Conservation (phyloP, 805 yeast genomes). For the Cyberlindnera euphorbiae region DNA sequence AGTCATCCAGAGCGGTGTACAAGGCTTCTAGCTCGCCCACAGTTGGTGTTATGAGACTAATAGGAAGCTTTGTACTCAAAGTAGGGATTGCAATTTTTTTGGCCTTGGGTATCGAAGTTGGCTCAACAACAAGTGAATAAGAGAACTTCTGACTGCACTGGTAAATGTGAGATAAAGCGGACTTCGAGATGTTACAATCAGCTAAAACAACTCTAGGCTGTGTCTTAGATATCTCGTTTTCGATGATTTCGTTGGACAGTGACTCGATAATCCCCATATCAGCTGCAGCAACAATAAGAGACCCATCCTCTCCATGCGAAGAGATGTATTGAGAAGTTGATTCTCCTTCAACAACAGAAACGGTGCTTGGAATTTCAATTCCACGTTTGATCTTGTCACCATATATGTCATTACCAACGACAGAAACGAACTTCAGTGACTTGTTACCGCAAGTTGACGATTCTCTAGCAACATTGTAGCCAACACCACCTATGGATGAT, state of each 20-base stretch:
- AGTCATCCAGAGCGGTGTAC: slow-evolving; percentile 42
- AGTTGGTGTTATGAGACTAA: slow-evolving; percentile 55
- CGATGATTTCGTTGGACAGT: slow-evolving; percentile 39
- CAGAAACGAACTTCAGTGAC: slow-evolving; percentile 45
- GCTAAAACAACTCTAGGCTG: slow-evolving; percentile 49
- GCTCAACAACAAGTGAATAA: slow-evolving; percentile 55
- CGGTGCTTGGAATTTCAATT: slow-evolving; percentile 28
- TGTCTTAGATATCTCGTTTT: slow-evolving; percentile 33
- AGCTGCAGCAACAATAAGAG: slow-evolving; percentile 69
- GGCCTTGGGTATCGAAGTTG: slow-evolving; percentile 71
- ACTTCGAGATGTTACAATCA: slow-evolving; percentile 62
- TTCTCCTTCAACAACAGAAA: slow-evolving; percentile 7
- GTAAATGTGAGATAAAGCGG: slow-evolving; percentile 35
- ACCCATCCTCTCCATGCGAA: slow-evolving; percentile 58
- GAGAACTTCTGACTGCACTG: slow-evolving; percentile 20
- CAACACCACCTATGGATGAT: slow-evolving; percentile 78
- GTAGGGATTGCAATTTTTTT: slow-evolving; percentile 22
- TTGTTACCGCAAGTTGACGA: slow-evolving; percentile 34
- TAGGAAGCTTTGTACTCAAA: slow-evolving; percentile 5
- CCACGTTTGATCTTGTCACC: slow-evolving; percentile 38
- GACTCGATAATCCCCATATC: slow-evolving; percentile 73
- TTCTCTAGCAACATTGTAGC: slow-evolving; percentile 72
- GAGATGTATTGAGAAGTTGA: slow-evolving; percentile 73
- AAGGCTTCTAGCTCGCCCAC: slow-evolving; percentile 53
- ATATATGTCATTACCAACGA: slow-evolving; percentile 55